A percentile compares a stretch with the other conserved stretches of the same genome.
Conservation (phyloP, 169 alveolate species). For the Besnoitia besnoiti region DNA sequence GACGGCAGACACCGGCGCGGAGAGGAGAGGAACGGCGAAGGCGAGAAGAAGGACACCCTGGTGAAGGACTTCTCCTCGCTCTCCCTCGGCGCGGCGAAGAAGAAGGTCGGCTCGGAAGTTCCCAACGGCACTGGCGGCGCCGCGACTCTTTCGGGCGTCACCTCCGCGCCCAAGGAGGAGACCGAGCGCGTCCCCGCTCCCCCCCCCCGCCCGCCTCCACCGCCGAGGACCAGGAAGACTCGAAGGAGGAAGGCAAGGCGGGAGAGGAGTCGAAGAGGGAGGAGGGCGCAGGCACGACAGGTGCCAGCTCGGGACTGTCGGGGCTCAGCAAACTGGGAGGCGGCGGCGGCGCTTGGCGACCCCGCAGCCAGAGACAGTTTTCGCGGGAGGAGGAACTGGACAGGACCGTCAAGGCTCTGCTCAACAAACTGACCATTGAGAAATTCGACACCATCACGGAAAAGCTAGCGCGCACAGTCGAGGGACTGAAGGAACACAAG, state of each 20-base stretch:
- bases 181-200: too few relatives aligned
- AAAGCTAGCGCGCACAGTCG: conserved; percentile 85
- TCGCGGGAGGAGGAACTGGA: conserved; percentile 67
- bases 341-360: conserved; percentile 63
- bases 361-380: conserved; percentile 49
- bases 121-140: too few relatives aligned
- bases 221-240: not conserved
- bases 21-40: not conserved
- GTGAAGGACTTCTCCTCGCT: too few relatives aligned
- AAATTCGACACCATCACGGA: conserved; percentile 89
- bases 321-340: conserved; percentile 17
- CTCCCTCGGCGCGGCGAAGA: too few relatives aligned
- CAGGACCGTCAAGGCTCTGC: conserved; percentile 83
- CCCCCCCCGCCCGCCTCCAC: too few relatives aligned
- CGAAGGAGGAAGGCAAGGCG: not conserved
- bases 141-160: too few relatives aligned
- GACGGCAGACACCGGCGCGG: not conserved
- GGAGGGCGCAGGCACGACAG: not conserved
- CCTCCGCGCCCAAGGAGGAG: too few relatives aligned
- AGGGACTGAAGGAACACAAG: conserved; percentile 27
- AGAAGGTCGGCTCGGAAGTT: too few relatives aligned
- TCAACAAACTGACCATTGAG: conserved; percentile 90
- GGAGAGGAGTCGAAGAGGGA: not conserved
- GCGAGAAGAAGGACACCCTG: not conserved
- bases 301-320: not conserved